Evolutionary conservation across 495 filamentous ascomycete species (phyloP), one percentile per base, ranked within the genome.

Genomic region (Lophium mytilinum): DNA sequence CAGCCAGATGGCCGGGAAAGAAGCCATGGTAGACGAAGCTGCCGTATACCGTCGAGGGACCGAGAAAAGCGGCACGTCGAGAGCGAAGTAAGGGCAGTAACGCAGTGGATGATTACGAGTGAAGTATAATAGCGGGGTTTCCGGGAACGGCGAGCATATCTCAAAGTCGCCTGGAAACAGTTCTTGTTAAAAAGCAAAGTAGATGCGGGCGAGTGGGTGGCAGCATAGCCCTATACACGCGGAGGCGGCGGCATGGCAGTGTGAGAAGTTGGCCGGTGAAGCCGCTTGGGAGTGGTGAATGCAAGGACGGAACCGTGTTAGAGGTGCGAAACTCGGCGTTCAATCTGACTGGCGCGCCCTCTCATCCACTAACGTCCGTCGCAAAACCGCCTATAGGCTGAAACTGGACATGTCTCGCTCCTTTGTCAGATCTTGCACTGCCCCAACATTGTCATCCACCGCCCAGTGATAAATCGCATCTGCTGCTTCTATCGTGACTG

Each of bases 331-430:
- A 48, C 41, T 45, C 41, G 41, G 41, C 9, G 45, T 4, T n/a
- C 3, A 19, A 3, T 49, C 12, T 33, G 19, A 33, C 11, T 49
- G 17, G 2, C n/a, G n/a, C n/a, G n/a, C 12, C 15, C 3, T 49
- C 45, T 12, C n/a, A 12, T 7, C 47, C 47, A 21, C 47, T 41
- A 24, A 9, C 0, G 9, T 12, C 15, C 19, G 33, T 30, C 30
- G 35, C 12, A 30, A 21, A 37, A 36, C 5, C 24, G 11, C n/a
- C 15, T 34, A 12, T n/a, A n/a, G n/a, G 19, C 34, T 62, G 59
- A 62, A 62, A 62, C 59, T 50, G 35, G 53, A 53, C 59, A 42
- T 37, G 53, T 62, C 40, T 48, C 21, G 45, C 33, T 30, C 18
- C 45, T 12, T 12, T n/a, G 45, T 48, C 45, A 48, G 45, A 24